Evolutionary conservation across 2,329 filamentous ascomycete genomes (phyloP).

Genomic region (Claviceps citrina): DNA sequence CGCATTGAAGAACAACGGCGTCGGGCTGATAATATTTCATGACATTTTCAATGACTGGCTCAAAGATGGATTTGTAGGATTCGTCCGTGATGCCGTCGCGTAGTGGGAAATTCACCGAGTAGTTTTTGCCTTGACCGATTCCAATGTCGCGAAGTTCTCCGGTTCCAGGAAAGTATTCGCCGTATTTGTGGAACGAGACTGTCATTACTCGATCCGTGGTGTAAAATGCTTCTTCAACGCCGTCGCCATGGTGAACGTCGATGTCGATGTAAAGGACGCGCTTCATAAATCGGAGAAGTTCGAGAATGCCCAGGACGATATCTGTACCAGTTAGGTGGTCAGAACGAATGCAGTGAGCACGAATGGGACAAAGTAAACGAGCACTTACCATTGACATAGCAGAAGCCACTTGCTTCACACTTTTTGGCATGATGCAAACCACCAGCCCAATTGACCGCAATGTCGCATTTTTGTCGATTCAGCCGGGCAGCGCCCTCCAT

Average conservation of each 20-base stretch:
- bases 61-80: constrained; percentile 82
- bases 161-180: constrained; percentile 88
- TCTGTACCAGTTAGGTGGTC: constrained; percentile 34
- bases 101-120: constrained; percentile 80
- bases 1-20: constrained; percentile 90
- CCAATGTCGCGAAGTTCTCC: constrained; percentile 77
- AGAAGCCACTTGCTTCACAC: constrained; percentile 89
- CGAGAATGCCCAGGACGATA: constrained; percentile 88
- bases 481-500: constrained; percentile 87
- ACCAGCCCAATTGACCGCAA: constrained; percentile 96
- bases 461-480: constrained; percentile 82
- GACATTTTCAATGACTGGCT: constrained; percentile 73
- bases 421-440: constrained; percentile 97
- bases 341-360: constrained; percentile 3
- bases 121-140: constrained; percentile 75
- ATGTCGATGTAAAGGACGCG: constrained; percentile 97
- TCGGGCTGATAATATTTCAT: constrained; percentile 80
- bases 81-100: constrained; percentile 83
- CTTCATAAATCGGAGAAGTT: constrained; percentile 77
- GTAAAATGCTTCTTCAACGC: constrained; percentile 86
- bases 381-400: constrained; percentile 80
- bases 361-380: neutral
- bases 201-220: constrained; percentile 88
- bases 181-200: constrained; percentile 90
- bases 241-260: constrained; percentile 85